These are phyloP conservation scores for Cicer arietinum DNA, from an alignment of 306 rosid species.

Conservation along the genomic window DNA sequence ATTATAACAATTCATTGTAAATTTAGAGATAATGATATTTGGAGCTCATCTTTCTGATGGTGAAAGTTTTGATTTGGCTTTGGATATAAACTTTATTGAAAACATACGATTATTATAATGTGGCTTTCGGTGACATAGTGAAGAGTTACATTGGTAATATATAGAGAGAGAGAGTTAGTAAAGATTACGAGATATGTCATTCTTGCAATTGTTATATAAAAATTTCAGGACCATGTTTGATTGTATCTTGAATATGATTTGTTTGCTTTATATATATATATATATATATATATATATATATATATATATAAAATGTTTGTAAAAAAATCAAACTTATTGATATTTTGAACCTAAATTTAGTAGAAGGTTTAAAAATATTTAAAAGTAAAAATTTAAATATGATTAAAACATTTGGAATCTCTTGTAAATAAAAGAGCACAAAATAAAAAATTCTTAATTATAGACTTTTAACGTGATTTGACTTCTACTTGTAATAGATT, in stretches of 20 bases:
- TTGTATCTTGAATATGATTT: not conserved
- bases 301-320: too few relatives aligned
- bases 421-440: too few relatives aligned
- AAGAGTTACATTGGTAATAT: not conserved
- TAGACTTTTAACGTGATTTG: too few relatives aligned
- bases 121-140: not conserved
- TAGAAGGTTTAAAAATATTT: too few relatives aligned
- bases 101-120: not conserved
- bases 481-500: too few relatives aligned
- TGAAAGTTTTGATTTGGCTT: not conserved
- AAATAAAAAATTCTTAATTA: too few relatives aligned
- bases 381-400: too few relatives aligned
- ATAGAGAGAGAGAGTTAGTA: not conserved
- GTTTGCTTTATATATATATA: not conserved
- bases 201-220: not conserved
- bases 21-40: not conserved
- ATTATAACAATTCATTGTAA: constrained; percentile 5
- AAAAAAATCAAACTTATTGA: too few relatives aligned
- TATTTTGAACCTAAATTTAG: too few relatives aligned
- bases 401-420: too few relatives aligned
- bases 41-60: constrained; percentile 4
- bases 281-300: too few relatives aligned
- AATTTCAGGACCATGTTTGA: not conserved
- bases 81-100: not conserved
- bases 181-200: not conserved